Evolutionary conservation across 2,329 filamentous ascomycete species (phyloP), one percentile per base, ranked within the genome.

Genomic region (Nemania sp.): DNA sequence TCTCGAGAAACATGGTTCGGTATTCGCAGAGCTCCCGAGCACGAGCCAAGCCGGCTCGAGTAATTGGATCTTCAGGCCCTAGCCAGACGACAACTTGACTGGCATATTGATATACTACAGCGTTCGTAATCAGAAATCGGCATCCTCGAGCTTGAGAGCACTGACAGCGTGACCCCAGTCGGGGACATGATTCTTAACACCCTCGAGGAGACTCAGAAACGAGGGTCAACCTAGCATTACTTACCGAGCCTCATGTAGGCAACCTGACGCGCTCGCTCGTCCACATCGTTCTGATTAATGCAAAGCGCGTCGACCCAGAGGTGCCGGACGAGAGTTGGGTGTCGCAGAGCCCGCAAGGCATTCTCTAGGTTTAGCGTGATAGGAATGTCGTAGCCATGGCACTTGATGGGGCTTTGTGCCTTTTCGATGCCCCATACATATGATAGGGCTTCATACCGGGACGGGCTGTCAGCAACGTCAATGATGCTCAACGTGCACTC

Each of bases 1-100:
- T 48, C 12, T 15, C 7, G 11, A 32, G 34, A 20, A 55, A 32
- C 21, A 55, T 42, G 18, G 13, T n/a, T 34, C 53, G 43, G 15
- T 55, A 55, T n/a, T 48, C 53, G 15, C 53, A 55, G 34, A 55
- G 53, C 34, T 55, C 53, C 12, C 20, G 53, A n/a, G 53, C 53
- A 20, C 53, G 53, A 39, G 53, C 21, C 13, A 55, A 40, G 9
- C 43, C 53, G 4, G 18, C 11, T 48, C 12, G 18, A 20, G 35
- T 55, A 10, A 55, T 20, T 32, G 53, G 20, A 20, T 35, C 40
- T 20, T 40, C 53, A 7, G 42, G 43, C 10, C 53, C 43, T 15
- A 55, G 53, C 52, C 52, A 55, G 20, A 55, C 53, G 32, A 55
- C 45, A 13, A 55, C 53, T 32, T 35, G 53, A 40, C 43, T 20